These are phyloP conservation scores for Leccinum pallidistipes DNA, from an alignment of 1,284 basidiomycete species.

Conservation along the genomic window DNA sequence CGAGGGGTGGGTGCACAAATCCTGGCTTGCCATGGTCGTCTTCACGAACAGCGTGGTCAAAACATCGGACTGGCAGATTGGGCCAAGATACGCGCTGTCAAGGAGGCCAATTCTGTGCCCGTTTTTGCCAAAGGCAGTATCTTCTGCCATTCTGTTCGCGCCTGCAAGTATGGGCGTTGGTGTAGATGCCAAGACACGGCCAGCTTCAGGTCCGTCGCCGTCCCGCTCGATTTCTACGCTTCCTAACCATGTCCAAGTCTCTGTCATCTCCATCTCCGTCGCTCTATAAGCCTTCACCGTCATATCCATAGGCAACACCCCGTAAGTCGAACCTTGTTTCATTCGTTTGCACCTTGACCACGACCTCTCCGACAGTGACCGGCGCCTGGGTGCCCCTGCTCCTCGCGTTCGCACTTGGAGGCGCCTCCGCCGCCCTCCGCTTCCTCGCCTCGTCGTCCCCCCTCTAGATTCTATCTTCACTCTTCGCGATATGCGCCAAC, in stretches of 20 bases:
- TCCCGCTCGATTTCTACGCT: constrained; percentile 21
- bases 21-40: constrained; percentile 90
- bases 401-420: constrained; percentile 69
- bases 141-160: too few relatives aligned
- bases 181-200: constrained; percentile 56
- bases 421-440: constrained; percentile 58
- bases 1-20: constrained; percentile 96
- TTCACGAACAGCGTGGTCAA: constrained; percentile 90
- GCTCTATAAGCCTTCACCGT: constrained; percentile 88
- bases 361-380: background rate
- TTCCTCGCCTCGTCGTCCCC: constrained; percentile 66
- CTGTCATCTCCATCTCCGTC: constrained; percentile 82
- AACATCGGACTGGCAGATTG: constrained; percentile 81
- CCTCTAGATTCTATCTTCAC: constrained; percentile 62
- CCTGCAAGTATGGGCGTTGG: too few relatives aligned
- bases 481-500: constrained; percentile 73
- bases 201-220: constrained; percentile 69
- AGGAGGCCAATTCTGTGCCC: constrained; percentile 85
- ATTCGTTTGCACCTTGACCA: background rate
- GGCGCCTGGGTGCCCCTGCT: constrained; percentile 78
- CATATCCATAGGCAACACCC: constrained; percentile 88
- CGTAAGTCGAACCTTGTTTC: constrained; percentile 30
- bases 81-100: constrained; percentile 83
- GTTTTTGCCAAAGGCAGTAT: constrained; percentile 29
- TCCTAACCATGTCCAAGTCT: constrained; percentile 51